Evolutionary conservation across 1,139 yeast genomes (phyloP).

Genomic region (Saccharomycopsis hybrid): DNA sequence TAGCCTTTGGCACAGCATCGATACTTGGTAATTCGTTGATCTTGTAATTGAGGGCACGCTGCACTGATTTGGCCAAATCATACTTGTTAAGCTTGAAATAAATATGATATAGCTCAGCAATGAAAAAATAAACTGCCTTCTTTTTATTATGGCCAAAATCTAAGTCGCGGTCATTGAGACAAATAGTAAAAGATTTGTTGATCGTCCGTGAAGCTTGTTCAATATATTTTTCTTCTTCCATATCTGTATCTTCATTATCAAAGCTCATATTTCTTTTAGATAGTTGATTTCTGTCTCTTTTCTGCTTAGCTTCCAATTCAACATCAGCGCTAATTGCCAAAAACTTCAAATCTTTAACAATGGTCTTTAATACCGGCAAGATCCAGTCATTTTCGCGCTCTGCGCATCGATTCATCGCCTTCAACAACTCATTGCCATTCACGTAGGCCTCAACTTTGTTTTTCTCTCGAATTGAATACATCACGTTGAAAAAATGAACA

Average conservation of each 20-base stretch:
- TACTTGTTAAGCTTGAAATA: conserved; percentile 65
- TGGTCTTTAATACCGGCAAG: conserved; percentile 47
- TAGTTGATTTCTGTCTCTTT: not conserved
- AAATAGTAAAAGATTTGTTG: conserved; percentile 69
- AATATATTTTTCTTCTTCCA: conserved; percentile 28
- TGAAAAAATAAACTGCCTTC: conserved; percentile 65
- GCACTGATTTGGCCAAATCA: conserved; percentile 73
- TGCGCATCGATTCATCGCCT: conserved; percentile 51
- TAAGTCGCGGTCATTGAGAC: conserved; percentile 70
- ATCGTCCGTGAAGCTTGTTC: conserved; percentile 56
- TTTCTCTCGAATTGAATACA: not conserved
- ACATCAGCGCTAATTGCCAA: conserved; percentile 29
- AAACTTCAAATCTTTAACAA: conserved; percentile 49
- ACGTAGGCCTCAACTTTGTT: conserved; percentile 31
- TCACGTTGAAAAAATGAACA: not conserved
- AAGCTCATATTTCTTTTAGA: too few relatives aligned
- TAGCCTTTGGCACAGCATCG: conserved; percentile 40
- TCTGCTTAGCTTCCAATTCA: not conserved
- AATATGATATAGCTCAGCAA: conserved; percentile 63
- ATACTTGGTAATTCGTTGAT: conserved; percentile 46
- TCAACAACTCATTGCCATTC: conserved; percentile 38
- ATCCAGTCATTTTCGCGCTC: conserved; percentile 65
- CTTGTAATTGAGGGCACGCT: conserved; percentile 63
- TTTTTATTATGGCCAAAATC: conserved; percentile 47
- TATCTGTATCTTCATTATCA: not conserved